Evolutionary conservation across 2,329 filamentous ascomycete genomes (phyloP).

Genomic region (Fusarium oxysporum): DNA sequence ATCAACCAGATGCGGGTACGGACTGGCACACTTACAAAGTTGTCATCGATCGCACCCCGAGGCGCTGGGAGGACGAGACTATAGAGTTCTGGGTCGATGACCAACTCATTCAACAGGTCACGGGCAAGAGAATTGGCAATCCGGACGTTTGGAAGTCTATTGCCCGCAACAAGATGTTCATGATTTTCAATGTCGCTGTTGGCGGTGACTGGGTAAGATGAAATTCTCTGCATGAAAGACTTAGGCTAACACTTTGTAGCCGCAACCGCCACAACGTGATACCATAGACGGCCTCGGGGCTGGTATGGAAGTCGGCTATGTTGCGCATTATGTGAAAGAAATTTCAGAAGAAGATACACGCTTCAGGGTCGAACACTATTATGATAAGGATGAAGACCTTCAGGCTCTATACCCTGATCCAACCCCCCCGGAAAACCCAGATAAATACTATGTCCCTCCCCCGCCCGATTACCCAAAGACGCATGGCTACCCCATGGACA

Average conservation of each 20-base stretch:
- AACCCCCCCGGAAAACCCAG: too few relatives aligned
- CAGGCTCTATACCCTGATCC: too few relatives aligned
- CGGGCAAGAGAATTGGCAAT: slow-evolving; percentile 57
- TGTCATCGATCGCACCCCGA: slow-evolving; percentile 59
- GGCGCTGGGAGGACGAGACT: slow-evolving; percentile 58
- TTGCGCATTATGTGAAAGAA: slow-evolving; percentile 51
- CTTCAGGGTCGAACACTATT: too few relatives aligned
- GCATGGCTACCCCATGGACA: too few relatives aligned
- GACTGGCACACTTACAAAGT: slow-evolving; percentile 60
- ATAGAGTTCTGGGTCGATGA: slow-evolving; percentile 62
- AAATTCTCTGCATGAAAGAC: not conserved
- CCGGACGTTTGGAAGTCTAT: slow-evolving; percentile 59
- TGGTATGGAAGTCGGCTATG: slow-evolving; percentile 62
- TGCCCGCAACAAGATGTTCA: slow-evolving; percentile 60
- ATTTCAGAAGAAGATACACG: too few relatives aligned
- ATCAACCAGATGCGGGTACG: slow-evolving; percentile 19
- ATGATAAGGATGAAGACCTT: not conserved
- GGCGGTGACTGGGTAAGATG: slow-evolving; percentile 61
- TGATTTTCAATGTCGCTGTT: slow-evolving; percentile 65
- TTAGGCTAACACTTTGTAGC: slow-evolving; percentile 47
- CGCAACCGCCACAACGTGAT: slow-evolving; percentile 57
- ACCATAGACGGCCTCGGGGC: slow-evolving; percentile 56
- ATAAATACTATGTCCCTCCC: not conserved
- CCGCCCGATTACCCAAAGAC: not conserved
- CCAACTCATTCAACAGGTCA: slow-evolving; percentile 54